These are phyloP conservation scores for Beta macrorhiza DNA, from an alignment of 179 eudicot genomes.

Conservation along the genomic window DNA sequence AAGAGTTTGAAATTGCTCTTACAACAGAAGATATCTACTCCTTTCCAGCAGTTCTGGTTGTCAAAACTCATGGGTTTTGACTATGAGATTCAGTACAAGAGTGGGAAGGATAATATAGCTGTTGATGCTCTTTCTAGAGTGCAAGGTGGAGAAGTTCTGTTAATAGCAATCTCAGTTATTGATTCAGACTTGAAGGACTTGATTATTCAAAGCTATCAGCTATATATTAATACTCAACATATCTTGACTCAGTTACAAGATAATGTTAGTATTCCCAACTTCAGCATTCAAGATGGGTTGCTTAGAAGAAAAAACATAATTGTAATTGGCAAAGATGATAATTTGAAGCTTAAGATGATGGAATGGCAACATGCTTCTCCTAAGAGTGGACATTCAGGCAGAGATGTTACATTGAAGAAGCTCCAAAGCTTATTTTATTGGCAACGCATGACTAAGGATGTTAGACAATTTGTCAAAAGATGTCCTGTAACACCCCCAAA, in stretches of 20 bases:
- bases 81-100: neutral
- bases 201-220: too few relatives aligned
- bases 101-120: neutral
- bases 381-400: neutral
- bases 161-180: too few relatives aligned
- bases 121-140: neutral
- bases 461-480: too few relatives aligned
- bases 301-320: neutral
- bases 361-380: neutral
- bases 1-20: neutral
- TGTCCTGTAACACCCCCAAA: too few relatives aligned
- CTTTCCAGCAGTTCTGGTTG: neutral
- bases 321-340: too few relatives aligned
- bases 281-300: too few relatives aligned
- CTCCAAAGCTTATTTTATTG: neutral
- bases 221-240: too few relatives aligned
- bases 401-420: too few relatives aligned
- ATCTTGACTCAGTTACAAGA: too few relatives aligned
- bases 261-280: too few relatives aligned
- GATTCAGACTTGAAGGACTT: too few relatives aligned
- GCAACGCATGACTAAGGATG: neutral
- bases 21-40: neutral
- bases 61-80: neutral
- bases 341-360: neutral
- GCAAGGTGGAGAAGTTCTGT: neutral